A percentile compares a stretch with the other conserved stretches of the same genome.
phyloP scores from a whole-genome alignment of 805 yeast species.

The Vanderwaltozyma verrucispora region DNA sequence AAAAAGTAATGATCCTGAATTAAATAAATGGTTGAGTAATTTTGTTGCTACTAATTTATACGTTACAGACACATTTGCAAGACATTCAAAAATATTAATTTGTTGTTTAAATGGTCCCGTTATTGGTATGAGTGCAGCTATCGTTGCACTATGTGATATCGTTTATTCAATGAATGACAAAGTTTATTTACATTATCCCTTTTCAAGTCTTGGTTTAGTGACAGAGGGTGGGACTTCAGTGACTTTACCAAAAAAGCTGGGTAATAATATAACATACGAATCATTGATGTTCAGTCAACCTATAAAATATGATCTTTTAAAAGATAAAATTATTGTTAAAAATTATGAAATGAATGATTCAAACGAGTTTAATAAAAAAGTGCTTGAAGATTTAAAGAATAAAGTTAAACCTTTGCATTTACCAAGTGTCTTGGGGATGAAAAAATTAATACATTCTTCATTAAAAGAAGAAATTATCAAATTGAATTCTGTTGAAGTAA shows the following conservation, averaged over 20 bases:
- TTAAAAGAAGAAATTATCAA: slow-evolving; percentile 24
- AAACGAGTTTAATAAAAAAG: slow-evolving; percentile 38
- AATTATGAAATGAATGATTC: slow-evolving; percentile 36
- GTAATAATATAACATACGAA: slow-evolving; percentile 62
- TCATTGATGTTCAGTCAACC: slow-evolving; percentile 63
- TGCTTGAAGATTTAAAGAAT: slow-evolving; percentile 31
- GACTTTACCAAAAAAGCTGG: slow-evolving; percentile 59
- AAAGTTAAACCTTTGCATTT: slow-evolving; percentile 30
- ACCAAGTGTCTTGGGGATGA: slow-evolving; percentile 36
- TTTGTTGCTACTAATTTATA: slow-evolving; percentile 65
- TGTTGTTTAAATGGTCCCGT: slow-evolving; percentile 82
- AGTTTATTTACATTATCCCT: slow-evolving; percentile 59
- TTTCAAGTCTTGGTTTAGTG: slow-evolving; percentile 72
- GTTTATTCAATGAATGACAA: slow-evolving; percentile 54
- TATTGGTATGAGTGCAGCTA: slow-evolving; percentile 65
- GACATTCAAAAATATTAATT: slow-evolving; percentile 61
- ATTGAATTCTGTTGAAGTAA: slow-evolving; percentile 55
- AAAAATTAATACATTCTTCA: slow-evolving; percentile 18
- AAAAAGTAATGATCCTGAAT: slow-evolving; percentile 13
- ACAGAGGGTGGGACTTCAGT: slow-evolving; percentile 72
- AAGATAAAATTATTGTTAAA: slow-evolving; percentile 53
- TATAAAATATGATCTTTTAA: slow-evolving; percentile 47
- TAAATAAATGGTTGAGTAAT: slow-evolving; percentile 39
- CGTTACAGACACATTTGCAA: slow-evolving; percentile 55
- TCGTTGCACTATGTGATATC: slow-evolving; percentile 68